A percentile compares a stretch with the other conserved stretches of the same genome.
phyloP scores from a whole-genome alignment of 2,329 filamentous ascomycete genomes.

The Talaromyces albobiverticillius region DNA sequence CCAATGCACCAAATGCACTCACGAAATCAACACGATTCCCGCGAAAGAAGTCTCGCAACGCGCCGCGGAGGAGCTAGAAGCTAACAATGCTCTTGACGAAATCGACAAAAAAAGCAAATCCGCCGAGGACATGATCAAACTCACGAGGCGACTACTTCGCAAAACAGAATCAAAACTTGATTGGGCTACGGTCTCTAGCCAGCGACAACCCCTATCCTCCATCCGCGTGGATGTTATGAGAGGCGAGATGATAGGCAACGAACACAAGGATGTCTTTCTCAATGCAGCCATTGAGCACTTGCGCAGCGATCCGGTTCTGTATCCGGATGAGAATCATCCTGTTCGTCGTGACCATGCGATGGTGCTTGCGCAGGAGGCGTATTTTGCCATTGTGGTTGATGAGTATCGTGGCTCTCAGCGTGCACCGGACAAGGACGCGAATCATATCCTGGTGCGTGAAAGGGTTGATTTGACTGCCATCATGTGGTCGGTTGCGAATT shows the following conservation, averaged over 20 bases:
- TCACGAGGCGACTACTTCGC: too few species aligned
- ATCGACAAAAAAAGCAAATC: not conserved
- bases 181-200: conserved; percentile 1
- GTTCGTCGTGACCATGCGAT: conserved; percentile 51
- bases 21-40: conserved; percentile 7
- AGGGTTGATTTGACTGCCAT: not conserved
- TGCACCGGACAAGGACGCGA: not conserved
- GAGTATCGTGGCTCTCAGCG: too few species aligned
- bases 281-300: conserved; percentile 53
- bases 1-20: conserved; percentile 51
- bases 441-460: not conserved
- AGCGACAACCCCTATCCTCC: conserved; percentile 51
- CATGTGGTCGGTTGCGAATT: not conserved
- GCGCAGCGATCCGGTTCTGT: conserved; percentile 51
- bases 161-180: conserved; percentile 9
- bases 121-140: too few species aligned
- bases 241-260: conserved; percentile 41
- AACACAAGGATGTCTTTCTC: conserved; percentile 48
- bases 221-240: conserved; percentile 54
- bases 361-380: conserved; percentile 22
- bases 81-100: conserved; percentile 16
- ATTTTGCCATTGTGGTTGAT: not conserved
- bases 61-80: conserved; percentile 16
- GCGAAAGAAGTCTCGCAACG: not conserved
- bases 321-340: conserved; percentile 50